phyloP scores from a whole-genome alignment of 1,284 basidiomycete genomes.

The Apiotrichum montevideense region DNA sequence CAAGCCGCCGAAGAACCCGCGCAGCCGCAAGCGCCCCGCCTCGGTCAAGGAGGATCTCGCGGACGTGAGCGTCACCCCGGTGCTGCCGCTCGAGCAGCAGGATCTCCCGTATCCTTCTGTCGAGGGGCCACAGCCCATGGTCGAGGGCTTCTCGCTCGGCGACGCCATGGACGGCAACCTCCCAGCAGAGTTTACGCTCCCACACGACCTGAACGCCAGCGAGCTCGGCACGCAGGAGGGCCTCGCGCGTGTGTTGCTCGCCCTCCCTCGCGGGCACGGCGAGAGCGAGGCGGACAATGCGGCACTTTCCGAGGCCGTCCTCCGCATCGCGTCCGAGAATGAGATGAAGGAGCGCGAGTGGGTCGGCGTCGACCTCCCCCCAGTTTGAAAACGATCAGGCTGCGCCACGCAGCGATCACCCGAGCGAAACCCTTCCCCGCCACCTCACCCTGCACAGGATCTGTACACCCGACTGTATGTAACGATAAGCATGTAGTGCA shows the following conservation, averaged over 20 bases:
- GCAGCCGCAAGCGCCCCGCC: slow-evolving; percentile 6
- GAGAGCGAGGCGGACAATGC: slow-evolving; percentile 5
- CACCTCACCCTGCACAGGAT: too few species aligned
- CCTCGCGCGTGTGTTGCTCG: slow-evolving; percentile 19
- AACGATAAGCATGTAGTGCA: not conserved
- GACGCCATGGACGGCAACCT: slow-evolving; percentile 7
- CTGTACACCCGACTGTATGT: slow-evolving; percentile 1
- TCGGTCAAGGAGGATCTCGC: not conserved
- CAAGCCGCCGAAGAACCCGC: slow-evolving; percentile 26
- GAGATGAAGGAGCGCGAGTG: slow-evolving; percentile 13
- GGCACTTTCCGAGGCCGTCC: slow-evolving; percentile 12
- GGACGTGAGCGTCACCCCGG: not conserved
- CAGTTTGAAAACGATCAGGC: not conserved
- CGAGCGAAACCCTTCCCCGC: too few species aligned
- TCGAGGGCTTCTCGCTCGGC: slow-evolving; percentile 6
- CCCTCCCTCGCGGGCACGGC: slow-evolving; percentile 11
- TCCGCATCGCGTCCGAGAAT: slow-evolving; percentile 15
- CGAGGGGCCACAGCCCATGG: not conserved
- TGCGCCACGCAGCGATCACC: not conserved
- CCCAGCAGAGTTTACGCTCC: not conserved
- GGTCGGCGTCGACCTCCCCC: slow-evolving; percentile 4
- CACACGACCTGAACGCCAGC: not conserved
- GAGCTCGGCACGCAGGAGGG: slow-evolving; percentile 14
- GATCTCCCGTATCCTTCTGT: not conserved
- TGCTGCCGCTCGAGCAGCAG: not conserved